phyloP scores from a whole-genome alignment of 352 stramenopile species.

The Pythium monospermum region DNA sequence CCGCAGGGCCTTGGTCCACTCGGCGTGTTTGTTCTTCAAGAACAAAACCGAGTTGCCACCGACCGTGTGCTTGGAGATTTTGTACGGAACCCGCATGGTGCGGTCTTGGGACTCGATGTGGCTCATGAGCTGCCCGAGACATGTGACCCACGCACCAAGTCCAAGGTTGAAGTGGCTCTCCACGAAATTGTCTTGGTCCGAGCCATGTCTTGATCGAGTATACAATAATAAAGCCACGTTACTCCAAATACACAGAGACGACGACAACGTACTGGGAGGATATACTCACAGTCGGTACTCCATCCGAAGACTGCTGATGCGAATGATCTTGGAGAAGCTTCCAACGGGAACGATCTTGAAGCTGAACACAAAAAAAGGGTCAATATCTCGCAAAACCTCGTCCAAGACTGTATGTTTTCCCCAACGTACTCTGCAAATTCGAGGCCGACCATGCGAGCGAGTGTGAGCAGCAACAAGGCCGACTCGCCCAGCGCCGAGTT shows the following conservation, averaged over 20 bases:
- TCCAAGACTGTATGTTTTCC: not conserved
- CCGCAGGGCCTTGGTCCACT: constrained; percentile 71
- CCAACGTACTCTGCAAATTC: constrained; percentile 63
- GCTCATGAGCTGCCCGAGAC: constrained; percentile 59
- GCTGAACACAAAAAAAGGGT: constrained; percentile 20
- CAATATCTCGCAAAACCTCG: not conserved
- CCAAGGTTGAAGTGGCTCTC: constrained; percentile 86
- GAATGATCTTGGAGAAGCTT: constrained; percentile 85
- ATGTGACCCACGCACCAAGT: constrained; percentile 74
- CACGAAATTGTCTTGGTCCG: constrained; percentile 77
- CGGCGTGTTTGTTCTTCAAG: constrained; percentile 72
- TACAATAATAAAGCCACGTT: constrained; percentile 16
- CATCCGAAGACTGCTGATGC: constrained; percentile 71
- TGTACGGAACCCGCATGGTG: constrained; percentile 72
- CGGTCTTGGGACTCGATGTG: constrained; percentile 50
- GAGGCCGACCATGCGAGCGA: constrained; percentile 50
- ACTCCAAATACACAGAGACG: too few relatives aligned
- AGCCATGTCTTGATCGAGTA: constrained; percentile 55
- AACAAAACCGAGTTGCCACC: constrained; percentile 67
- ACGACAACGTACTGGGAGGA: not conserved
- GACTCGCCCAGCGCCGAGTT: constrained; percentile 78
- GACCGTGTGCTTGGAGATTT: constrained; percentile 69
- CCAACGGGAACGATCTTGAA: constrained; percentile 86
- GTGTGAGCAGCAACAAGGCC: constrained; percentile 58
- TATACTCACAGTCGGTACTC: constrained; percentile 72